Evolutionary conservation across 148 eudicot genomes (phyloP).

Genomic region (Vaccinium macrocarpon): DNA sequence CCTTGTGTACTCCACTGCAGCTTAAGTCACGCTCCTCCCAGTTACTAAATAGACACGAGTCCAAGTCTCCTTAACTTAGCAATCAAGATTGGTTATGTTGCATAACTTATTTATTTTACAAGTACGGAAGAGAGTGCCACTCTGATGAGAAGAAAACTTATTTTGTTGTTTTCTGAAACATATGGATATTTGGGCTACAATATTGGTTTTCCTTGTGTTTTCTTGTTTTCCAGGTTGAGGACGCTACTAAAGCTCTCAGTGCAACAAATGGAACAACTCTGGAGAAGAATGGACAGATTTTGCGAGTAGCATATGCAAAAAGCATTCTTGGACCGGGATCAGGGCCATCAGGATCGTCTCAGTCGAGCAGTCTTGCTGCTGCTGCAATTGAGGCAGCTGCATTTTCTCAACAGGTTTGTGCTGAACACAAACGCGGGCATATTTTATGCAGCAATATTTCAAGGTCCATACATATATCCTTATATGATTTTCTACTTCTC

Average conservation of each 20-base stretch:
- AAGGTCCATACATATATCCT: not conserved
- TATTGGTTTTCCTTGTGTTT: slow-evolving; percentile 2
- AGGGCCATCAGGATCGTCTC: slow-evolving; percentile 67
- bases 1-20: not conserved
- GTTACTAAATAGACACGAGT: not conserved
- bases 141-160: not conserved
- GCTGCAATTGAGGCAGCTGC: slow-evolving; percentile 99
- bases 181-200: not conserved
- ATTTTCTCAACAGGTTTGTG: slow-evolving; percentile 88
- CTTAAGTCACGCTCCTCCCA: not conserved
- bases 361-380: slow-evolving; percentile 95
- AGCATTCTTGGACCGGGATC: slow-evolving; percentile 85
- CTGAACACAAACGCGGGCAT: not conserved
- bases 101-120: not conserved
- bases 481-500: not conserved
- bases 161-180: not conserved
- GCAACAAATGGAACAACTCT: slow-evolving; percentile 84
- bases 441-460: too few species aligned
- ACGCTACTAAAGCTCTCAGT: slow-evolving; percentile 93
- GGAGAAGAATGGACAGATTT: slow-evolving; percentile 90
- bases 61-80: not conserved
- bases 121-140: not conserved
- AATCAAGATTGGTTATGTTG: not conserved
- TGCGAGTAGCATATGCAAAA: slow-evolving; percentile 97
- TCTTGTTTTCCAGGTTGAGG: slow-evolving; percentile 63